Conservation (phyloP, 83 land plant genomes). For the Thuja plicata region DNA sequence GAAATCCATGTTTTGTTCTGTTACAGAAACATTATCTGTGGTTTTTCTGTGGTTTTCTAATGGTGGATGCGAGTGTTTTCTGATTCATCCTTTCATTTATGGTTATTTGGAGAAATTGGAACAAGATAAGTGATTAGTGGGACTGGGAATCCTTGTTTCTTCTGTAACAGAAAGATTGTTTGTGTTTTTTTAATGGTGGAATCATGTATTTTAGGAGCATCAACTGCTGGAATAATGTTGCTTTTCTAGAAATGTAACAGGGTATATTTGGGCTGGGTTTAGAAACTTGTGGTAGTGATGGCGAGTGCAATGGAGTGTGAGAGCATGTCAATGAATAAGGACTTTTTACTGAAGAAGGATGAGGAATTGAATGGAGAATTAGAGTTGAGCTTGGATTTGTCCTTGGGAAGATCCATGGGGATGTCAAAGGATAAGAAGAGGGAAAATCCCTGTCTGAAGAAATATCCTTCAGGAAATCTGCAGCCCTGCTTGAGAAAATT, state of each 20-base stretch:
- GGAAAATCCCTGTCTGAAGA: not conserved
- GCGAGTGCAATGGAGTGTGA: not conserved
- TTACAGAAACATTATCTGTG: not conserved
- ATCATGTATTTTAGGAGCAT: not conserved
- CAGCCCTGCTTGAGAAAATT: conserved; percentile 14
- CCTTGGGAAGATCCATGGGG: conserved; percentile 13
- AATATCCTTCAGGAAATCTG: conserved; percentile 10
- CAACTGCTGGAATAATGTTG: not conserved
- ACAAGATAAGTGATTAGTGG: not conserved
- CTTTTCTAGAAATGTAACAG: not conserved
- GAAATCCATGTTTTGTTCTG: not conserved
- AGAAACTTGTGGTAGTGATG: not conserved
- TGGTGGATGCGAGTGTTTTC: no score
- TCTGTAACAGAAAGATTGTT: not conserved
- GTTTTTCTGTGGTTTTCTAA: not conserved
- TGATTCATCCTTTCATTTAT: not conserved
- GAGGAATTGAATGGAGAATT: conserved; percentile 3
- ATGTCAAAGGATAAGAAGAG: not conserved
- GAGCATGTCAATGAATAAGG: not conserved
- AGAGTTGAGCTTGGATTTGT: conserved; percentile 15
- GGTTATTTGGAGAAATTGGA: not conserved
- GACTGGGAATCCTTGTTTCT: not conserved
- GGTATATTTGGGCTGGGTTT: not conserved
- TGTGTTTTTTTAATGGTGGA: not conserved
- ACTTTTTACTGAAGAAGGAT: not conserved